Percentiles rank a stretch among this genome's conserved stretches.
These are phyloP conservation scores for Phlebopus sp. DNA, from an alignment of 1,284 basidiomycete genomes.

Conservation along the genomic window DNA sequence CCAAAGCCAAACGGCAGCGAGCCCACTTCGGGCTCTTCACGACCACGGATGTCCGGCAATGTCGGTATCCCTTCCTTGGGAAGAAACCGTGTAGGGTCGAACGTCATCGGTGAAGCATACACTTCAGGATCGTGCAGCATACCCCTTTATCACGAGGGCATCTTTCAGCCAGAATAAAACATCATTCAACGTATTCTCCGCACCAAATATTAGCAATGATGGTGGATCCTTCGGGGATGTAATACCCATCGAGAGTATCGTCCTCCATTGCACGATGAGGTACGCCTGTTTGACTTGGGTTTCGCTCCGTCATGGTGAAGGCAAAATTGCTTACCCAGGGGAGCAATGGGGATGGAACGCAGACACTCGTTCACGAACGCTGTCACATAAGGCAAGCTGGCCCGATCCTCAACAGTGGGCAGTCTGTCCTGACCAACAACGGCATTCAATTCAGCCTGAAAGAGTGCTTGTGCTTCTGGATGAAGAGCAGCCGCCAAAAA, in stretches of 20 bases:
- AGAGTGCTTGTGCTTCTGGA: slow-evolving; percentile 7
- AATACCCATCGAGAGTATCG: slow-evolving; percentile 41
- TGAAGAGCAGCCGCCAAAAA: too few relatives aligned
- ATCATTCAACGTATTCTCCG: slow-evolving; percentile 8
- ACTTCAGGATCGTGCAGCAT: slow-evolving; percentile 41
- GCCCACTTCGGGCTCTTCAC: slow-evolving; percentile 23
- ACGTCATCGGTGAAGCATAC: slow-evolving; percentile 35
- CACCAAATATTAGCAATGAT: slow-evolving; percentile 43
- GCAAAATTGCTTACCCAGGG: slow-evolving; percentile 15
- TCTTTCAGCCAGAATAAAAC: not conserved
- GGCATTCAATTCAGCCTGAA: slow-evolving; percentile 36
- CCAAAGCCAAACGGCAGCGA: slow-evolving; percentile 46
- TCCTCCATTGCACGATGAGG: slow-evolving; percentile 41
- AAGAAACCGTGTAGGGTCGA: slow-evolving; percentile 42
- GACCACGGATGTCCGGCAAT: slow-evolving; percentile 35
- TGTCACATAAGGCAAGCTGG: slow-evolving; percentile 35
- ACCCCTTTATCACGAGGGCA: slow-evolving; percentile 27
- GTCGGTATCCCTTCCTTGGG: slow-evolving; percentile 15
- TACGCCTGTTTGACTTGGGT: slow-evolving; percentile 19
- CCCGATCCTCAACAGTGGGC: slow-evolving; percentile 36
- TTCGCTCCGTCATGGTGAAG: too few relatives aligned
- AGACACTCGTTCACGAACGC: slow-evolving; percentile 37
- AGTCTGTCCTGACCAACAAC: slow-evolving; percentile 34
- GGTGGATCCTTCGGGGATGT: slow-evolving; percentile 44
- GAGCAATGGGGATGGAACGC: slow-evolving; percentile 28